Conservation (phyloP, 2,329 filamentous ascomycete species). For the Aspergillus quadricinctus region DNA sequence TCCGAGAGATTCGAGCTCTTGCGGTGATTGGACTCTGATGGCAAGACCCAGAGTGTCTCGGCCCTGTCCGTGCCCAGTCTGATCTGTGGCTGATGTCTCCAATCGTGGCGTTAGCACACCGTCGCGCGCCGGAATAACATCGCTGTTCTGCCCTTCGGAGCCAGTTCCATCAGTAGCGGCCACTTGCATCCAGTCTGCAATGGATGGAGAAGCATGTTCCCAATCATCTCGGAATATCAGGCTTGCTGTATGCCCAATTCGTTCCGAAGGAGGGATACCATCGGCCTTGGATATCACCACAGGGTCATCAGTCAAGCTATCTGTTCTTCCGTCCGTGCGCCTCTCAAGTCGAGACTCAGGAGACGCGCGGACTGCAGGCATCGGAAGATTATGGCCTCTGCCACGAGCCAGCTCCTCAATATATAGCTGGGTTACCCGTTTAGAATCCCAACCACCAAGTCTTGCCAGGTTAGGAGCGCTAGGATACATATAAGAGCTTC, state of each 20-base stretch:
- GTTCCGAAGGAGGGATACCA: slow-evolving; percentile 21
- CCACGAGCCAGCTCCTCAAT: slow-evolving; percentile 45
- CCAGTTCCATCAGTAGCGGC: slow-evolving; percentile 36
- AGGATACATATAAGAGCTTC: slow-evolving; percentile 40
- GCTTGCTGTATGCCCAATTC: slow-evolving; percentile 37
- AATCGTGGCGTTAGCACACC: slow-evolving; percentile 24
- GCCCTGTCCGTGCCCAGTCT: slow-evolving; percentile 23
- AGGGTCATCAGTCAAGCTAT: slow-evolving; percentile 33
- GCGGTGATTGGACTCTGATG: slow-evolving; percentile 35
- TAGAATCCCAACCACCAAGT: slow-evolving; percentile 51
- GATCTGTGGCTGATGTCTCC: slow-evolving; percentile 11
- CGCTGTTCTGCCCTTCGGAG: slow-evolving; percentile 32
- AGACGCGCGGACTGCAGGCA: slow-evolving; percentile 17
- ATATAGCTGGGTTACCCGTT: slow-evolving; percentile 53
- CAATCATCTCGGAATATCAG: slow-evolving; percentile 44
- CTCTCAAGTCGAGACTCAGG: slow-evolving; percentile 16
- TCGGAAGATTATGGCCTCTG: slow-evolving; percentile 20
- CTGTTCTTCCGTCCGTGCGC: slow-evolving; percentile 15
- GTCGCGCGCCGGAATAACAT: slow-evolving; percentile 11
- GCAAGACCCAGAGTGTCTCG: slow-evolving; percentile 41
- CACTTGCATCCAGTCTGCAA: slow-evolving; percentile 47
- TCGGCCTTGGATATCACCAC: slow-evolving; percentile 32
- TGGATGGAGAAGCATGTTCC: slow-evolving; percentile 47
- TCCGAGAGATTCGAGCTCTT: slow-evolving; percentile 21
- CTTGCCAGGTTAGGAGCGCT: slow-evolving; percentile 52